Base-by-base conservation (phyloP, 2,329 filamentous ascomycete genomes). In the Phyllosticta citrichinensis region DNA sequence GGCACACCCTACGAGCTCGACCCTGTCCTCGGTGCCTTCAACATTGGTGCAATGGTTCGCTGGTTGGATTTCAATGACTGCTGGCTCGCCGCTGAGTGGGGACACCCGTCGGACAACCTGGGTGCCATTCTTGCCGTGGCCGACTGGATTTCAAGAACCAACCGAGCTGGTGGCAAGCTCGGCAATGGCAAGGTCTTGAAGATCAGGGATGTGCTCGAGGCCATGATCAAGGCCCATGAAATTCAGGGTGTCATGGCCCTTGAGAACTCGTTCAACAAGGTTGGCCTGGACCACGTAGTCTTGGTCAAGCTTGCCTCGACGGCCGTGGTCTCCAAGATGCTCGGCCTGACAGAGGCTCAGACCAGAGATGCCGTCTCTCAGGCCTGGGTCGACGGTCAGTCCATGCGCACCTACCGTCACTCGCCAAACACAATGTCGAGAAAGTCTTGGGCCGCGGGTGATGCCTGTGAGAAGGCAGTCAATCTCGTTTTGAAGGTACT, bases 31-130 rank as follows among this genome's bases (percentile, higher is more conserved):
- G 94, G 88, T 65, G 94, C 94, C 65, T 97, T 99, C 85, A 97
- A 97, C 83, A 97, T 99, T 69, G 94, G 94, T 69, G 89, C 94
- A 70, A 96, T 96, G 87, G 96, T 99, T 79, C 85, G 94, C 73
- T 99, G 94, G 94, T 85, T 99, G 70, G 94, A 99, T 80, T 99
- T 97, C 84, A 99, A 99, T 76, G 94, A 99, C 83, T 97, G 94
- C 85, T 99, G 93, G 94, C 83, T 97, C 65, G 94, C 93, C 53
- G 94, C 94, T 61, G 94, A 99, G 80, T 99, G 94, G 94, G 94
- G 94, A 62, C 94, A 99, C 77, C 94, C 94, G 64, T 97, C 92
- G 4, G 94, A 99, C 81, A 99, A 99, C 81, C 77, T 99, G 68
- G 94, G 94, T 65, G 94, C 93, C 70, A 99, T 99, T 73, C 85